Evolutionary conservation across 1,139 yeast species (phyloP).

Genomic region (Debaryomyces robertsiae): DNA sequence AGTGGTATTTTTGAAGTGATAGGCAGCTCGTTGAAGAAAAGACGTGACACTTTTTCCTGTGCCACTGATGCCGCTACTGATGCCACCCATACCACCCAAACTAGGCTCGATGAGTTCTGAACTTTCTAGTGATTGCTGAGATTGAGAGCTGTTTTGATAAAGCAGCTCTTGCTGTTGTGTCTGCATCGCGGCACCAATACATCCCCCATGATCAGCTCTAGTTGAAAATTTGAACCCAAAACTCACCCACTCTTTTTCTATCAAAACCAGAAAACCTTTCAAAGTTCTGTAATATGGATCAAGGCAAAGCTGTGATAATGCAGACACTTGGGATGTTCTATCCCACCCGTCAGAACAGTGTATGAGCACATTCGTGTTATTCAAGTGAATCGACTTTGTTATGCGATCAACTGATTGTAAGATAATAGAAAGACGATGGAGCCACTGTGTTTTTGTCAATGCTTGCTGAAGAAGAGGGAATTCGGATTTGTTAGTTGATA

Average conservation of each 20-base stretch:
- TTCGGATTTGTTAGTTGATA: slow-evolving; percentile 29
- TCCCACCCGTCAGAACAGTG: slow-evolving; percentile 99
- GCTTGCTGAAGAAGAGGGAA: slow-evolving; percentile 40
- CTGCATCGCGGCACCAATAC: slow-evolving; percentile 42
- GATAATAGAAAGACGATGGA: slow-evolving; percentile 67
- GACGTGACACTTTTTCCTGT: slow-evolving; percentile 20
- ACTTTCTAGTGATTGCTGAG: slow-evolving; percentile 4
- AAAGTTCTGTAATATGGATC: slow-evolving; percentile 90
- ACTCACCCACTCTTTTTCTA: slow-evolving; percentile 94
- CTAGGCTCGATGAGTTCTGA: slow-evolving; percentile 3
- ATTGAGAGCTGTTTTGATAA: slow-evolving; percentile 2
- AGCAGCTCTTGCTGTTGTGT: slow-evolving; percentile 13
- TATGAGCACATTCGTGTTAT: slow-evolving; percentile 78
- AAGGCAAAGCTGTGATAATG: slow-evolving; percentile 80
- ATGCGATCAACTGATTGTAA: slow-evolving; percentile 78
- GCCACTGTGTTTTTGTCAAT: slow-evolving; percentile 76
- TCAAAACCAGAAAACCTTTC: slow-evolving; percentile 79
- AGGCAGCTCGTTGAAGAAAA: slow-evolving; percentile 46
- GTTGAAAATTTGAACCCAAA: slow-evolving; percentile 92
- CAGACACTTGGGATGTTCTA: slow-evolving; percentile 85
- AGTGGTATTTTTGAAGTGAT: slow-evolving; percentile 45
- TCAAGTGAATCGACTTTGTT: slow-evolving; percentile 75
- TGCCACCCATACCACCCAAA: no score
- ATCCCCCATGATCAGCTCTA: slow-evolving; percentile 72
- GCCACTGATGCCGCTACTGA: slow-evolving; percentile 10